Percentiles rank a stretch among this genome's conserved stretches.
Evolutionary conservation across 2,329 filamentous ascomycete species (phyloP).

Genomic region (Cadophora malorum): DNA sequence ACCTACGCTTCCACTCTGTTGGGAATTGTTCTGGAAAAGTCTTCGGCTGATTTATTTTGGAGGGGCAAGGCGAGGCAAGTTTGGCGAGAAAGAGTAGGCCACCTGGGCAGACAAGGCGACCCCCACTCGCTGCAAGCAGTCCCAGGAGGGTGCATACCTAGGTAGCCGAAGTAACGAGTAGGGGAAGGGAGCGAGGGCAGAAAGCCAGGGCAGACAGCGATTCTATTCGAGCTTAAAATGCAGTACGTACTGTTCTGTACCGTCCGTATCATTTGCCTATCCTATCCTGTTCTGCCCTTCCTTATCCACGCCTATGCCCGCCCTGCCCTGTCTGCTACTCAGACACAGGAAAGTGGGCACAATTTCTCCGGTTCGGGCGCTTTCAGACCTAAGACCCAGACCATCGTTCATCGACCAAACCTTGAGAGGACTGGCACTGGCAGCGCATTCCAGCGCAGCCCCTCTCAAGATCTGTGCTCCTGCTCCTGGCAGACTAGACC

Average conservation of each 20-base stretch:
- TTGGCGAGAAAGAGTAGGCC: background rate
- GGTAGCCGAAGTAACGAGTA: slow-evolving; percentile 1
- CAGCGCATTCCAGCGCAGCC: background rate
- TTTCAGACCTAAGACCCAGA: slow-evolving; percentile 16
- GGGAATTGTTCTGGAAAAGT: slow-evolving; percentile 11
- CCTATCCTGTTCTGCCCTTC: background rate
- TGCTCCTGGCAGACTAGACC: background rate
- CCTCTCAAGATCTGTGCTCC: background rate
- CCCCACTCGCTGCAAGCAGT: background rate
- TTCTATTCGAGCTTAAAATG: background rate
- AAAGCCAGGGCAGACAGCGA: background rate
- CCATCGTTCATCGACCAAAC: background rate
- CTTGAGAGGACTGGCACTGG: background rate
- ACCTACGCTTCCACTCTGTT: background rate
- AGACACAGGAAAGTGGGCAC: slow-evolving; percentile 5
- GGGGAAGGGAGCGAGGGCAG: background rate
- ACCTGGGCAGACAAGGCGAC: background rate
- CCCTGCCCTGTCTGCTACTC: background rate
- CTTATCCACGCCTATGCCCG: background rate
- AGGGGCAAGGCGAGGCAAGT: slow-evolving; percentile 4
- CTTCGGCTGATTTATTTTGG: slow-evolving; percentile 11
- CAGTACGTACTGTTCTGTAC: background rate
- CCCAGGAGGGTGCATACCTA: too few species aligned
- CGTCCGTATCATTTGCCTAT: too few species aligned
- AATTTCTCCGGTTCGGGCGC: slow-evolving; percentile 14